Percentiles rank a stretch among this genome's conserved stretches.
Evolutionary conservation across 768 basidiomycete species (phyloP).

Genomic region (Phlegmacium glaucopus): DNA sequence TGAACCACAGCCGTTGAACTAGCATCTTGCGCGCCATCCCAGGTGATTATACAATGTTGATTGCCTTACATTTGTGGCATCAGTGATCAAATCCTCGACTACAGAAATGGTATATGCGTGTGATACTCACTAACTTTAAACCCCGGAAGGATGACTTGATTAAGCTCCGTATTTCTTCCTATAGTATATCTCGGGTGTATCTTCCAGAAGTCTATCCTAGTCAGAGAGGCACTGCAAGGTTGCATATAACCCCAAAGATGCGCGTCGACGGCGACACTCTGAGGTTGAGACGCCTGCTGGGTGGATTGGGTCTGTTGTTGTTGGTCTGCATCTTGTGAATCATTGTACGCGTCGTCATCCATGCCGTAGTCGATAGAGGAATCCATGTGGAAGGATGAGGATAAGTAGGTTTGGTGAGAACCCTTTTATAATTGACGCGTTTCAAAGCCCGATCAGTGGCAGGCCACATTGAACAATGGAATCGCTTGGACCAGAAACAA

Average conservation of each 20-base stretch:
- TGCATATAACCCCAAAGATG: conserved; percentile 73
- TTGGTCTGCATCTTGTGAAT: conserved; percentile 26
- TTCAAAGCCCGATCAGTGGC: conserved; percentile 28
- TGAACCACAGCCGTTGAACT: conserved; percentile 42
- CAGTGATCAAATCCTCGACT: neutral
- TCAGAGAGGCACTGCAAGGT: conserved; percentile 51
- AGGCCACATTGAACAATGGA: no score
- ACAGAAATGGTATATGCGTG: neutral
- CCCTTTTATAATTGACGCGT: conserved; percentile 23
- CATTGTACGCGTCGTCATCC: conserved; percentile 21
- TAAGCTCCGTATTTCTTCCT: conserved; percentile 49
- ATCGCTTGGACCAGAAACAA: neutral
- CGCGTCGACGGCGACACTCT: conserved; percentile 24
- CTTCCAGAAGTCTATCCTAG: conserved; percentile 63
- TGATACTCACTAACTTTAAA: conserved; percentile 67
- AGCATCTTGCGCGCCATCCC: conserved; percentile 51
- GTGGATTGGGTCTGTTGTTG: conserved; percentile 45
- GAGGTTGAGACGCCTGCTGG: conserved; percentile 39
- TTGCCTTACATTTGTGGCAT: conserved; percentile 38
- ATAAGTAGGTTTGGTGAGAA: conserved; percentile 7
- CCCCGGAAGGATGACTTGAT: conserved; percentile 58
- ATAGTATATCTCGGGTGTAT: conserved; percentile 44
- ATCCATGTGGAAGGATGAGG: conserved; percentile 14
- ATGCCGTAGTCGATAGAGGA: conserved; percentile 13
- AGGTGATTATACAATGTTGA: conserved; percentile 52